Conservation (phyloP, 768 basidiomycete genomes). For the Suillus alpinus region DNA sequence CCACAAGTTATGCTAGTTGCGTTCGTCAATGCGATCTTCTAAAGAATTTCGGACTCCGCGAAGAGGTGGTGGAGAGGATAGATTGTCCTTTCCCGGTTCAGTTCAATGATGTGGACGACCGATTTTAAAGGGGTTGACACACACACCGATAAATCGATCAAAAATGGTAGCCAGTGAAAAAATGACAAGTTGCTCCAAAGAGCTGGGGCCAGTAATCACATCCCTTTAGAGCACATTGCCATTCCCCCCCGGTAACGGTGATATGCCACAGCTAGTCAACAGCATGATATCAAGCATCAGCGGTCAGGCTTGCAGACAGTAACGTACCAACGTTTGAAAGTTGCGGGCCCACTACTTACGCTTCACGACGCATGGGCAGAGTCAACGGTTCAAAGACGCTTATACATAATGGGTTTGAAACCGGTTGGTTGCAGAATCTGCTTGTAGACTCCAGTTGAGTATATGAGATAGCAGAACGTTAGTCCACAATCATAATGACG, state of each 20-base stretch:
- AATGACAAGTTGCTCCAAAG: neutral
- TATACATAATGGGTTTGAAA: neutral
- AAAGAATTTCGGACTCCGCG: neutral
- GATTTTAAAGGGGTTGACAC: neutral
- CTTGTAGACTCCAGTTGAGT: neutral
- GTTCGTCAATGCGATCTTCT: neutral
- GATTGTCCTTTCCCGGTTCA: slow-evolving; percentile 7
- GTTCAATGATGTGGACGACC: slow-evolving; percentile 4
- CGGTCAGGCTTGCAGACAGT: neutral
- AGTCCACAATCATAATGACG: neutral
- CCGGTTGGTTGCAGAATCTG: neutral
- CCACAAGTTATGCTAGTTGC: neutral
- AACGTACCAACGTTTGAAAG: neutral
- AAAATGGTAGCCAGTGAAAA: neutral
- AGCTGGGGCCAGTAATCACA: neutral
- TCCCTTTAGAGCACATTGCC: neutral
- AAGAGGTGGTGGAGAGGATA: neutral
- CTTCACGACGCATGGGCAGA: neutral
- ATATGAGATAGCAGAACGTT: neutral
- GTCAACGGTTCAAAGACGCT: neutral
- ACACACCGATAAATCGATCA: neutral
- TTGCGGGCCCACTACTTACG: no score
- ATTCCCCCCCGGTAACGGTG: neutral
- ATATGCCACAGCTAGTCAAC: neutral
- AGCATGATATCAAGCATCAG: neutral